Evolutionary conservation across 352 stramenopile species (phyloP), one percentile per base, ranked within the genome.

Genomic region (Pythium insidiosum): DNA sequence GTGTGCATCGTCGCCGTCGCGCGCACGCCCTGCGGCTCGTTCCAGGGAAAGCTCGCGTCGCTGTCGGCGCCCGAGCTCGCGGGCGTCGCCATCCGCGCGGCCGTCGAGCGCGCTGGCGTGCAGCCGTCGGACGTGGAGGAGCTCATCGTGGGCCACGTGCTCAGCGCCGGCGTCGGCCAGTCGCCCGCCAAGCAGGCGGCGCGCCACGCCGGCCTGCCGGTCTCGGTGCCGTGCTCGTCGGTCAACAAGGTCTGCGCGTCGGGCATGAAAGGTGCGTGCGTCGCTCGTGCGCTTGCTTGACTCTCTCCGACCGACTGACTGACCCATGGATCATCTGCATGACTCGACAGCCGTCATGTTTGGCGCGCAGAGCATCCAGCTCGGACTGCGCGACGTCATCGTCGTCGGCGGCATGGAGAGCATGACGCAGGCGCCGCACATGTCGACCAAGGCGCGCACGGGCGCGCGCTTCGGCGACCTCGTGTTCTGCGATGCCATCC

Each of bases 201-300:
- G 4, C 46, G 88, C 19, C 63, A 66, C 15, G 84, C 73, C 13
- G 81, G 76, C 18, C 61, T 98, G 13, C 71, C 74, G 2, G 50
- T 68, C 37, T 66, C 56, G 3, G 90, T 91, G n/a, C 75, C 94
- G 15, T 98, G 90, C 60, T 98, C 91, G 16, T 97, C 89, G 1
- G 73, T 99, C n/a, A 99, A 99, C 73, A 98, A 98, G 68, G 94
- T 99, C 18, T 99, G 96, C 64, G 94, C 87, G 5, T 93, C 68
- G 1, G 87, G 88, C 38, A 94, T 97, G 82, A 97, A 97, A 61
- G 66, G 68, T 79, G 36, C 10, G 24, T 28, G 22, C 29, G 6
- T 22, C 10, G 19, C 48, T 1, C 5, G 5, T 26, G 28, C n/a
- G 9, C 42, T 28, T 16, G 16, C 4, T 12, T 38, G 13, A 23